phyloP scores from a whole-genome alignment of 2,329 filamentous ascomycete genomes.

The Aureobasidium sp. region DNA sequence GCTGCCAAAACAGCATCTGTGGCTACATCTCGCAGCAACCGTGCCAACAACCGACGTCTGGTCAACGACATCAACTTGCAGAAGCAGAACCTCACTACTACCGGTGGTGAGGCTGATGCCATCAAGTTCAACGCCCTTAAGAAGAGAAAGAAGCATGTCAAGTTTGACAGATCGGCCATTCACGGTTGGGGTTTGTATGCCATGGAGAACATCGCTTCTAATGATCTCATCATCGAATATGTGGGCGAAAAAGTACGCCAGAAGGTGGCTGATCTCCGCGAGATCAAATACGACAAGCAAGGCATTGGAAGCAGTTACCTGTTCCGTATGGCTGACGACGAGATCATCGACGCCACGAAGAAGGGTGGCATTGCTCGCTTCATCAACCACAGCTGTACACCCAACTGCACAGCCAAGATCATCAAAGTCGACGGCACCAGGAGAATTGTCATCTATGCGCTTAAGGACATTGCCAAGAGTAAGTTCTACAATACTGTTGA shows the following conservation, averaged over 20 bases:
- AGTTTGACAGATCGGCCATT: conserved; percentile 94
- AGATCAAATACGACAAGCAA: conserved; percentile 86
- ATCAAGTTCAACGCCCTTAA: conserved; percentile 98
- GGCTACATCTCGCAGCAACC: conserved; percentile 84
- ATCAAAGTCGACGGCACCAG: conserved; percentile 98
- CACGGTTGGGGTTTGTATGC: conserved; percentile 99
- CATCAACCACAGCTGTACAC: conserved; percentile 97
- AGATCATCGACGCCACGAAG: conserved; percentile 96
- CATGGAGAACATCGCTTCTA: conserved; percentile 92
- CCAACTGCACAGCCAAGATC: conserved; percentile 98
- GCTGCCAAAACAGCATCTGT: conserved; percentile 76
- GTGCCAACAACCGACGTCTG: conserved; percentile 89
- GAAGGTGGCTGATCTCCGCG: conserved; percentile 92
- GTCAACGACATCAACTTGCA: conserved; percentile 93
- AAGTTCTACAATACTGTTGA: conserved; percentile 36
- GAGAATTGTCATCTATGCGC: conserved; percentile 95
- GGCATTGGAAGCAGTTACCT: conserved; percentile 96
- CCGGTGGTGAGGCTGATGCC: conserved; percentile 69
- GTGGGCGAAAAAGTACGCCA: conserved; percentile 96
- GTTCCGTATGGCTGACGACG: conserved; percentile 96
- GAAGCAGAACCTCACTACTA: conserved; percentile 63
- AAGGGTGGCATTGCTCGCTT: conserved; percentile 96
- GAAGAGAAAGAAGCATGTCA: conserved; percentile 98
- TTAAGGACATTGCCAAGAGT: conserved; percentile 93
- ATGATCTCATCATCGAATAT: conserved; percentile 99